Percentiles rank a stretch among this genome's conserved stretches.
Evolutionary conservation across 2,329 filamentous ascomycete species (phyloP).

Genomic region (Paraconiothyrium brasiliense): DNA sequence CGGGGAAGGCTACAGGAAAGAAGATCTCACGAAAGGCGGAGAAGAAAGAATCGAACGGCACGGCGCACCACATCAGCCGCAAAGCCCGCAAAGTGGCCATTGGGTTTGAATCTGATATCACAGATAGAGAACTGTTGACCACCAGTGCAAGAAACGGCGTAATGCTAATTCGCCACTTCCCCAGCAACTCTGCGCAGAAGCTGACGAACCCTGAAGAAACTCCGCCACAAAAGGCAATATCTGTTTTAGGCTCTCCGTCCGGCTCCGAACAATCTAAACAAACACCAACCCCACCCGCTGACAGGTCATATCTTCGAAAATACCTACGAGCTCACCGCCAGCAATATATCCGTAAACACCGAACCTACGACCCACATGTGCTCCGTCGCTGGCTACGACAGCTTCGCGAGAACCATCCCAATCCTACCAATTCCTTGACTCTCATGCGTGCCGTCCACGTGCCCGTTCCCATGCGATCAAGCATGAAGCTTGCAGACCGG

Average conservation of each 20-base stretch:
- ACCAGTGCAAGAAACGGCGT: neutral
- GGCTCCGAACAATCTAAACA: neutral
- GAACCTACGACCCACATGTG: neutral
- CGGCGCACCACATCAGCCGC: neutral
- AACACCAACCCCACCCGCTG: neutral
- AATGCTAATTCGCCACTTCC: neutral
- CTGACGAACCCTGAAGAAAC: neutral
- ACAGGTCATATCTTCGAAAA: neutral
- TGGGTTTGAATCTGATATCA: slow-evolving; percentile 2
- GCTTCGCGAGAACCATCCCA: neutral
- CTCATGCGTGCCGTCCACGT: neutral
- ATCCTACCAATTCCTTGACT: neutral
- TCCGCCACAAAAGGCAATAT: neutral
- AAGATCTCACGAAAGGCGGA: neutral
- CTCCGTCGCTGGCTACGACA: neutral
- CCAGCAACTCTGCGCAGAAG: neutral
- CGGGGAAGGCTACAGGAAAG: neutral
- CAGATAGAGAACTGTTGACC: neutral
- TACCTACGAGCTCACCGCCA: neutral
- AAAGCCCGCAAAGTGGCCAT: neutral
- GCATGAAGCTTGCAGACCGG: slow-evolving; percentile 1
- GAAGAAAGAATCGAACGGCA: neutral
- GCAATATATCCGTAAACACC: neutral
- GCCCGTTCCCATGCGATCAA: neutral
- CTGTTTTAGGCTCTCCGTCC: neutral